Conservation (phyloP, 768 basidiomycete species). For the Tephrocybe sp. region DNA sequence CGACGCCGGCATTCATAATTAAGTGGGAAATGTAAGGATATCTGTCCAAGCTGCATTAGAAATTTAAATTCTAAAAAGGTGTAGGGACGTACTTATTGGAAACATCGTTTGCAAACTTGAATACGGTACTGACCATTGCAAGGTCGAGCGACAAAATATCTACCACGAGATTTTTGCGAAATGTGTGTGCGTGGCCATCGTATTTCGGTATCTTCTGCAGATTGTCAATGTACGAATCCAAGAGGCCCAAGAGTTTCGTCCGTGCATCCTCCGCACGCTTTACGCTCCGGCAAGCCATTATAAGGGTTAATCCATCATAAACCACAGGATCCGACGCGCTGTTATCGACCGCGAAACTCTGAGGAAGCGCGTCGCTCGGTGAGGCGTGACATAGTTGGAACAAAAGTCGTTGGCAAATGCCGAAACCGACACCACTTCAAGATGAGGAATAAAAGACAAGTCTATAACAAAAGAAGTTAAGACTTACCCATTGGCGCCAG, state of each 20-base stretch:
- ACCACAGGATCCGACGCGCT: not conserved
- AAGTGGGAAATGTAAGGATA: slow-evolving; percentile 81
- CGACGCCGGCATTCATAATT: slow-evolving; percentile 77
- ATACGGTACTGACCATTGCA: slow-evolving; percentile 53
- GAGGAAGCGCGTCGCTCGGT: slow-evolving; percentile 51
- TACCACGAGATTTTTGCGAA: slow-evolving; percentile 58
- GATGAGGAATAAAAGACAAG: not conserved
- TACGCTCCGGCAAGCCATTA: slow-evolving; percentile 76
- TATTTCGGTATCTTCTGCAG: slow-evolving; percentile 34
- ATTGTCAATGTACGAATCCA: slow-evolving; percentile 52
- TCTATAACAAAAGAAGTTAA: not conserved
- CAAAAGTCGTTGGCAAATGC: slow-evolving; percentile 77
- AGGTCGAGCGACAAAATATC: slow-evolving; percentile 67
- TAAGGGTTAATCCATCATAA: slow-evolving; percentile 62
- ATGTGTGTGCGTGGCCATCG: slow-evolving; percentile 52
- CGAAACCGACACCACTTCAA: slow-evolving; percentile 77
- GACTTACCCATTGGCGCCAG: slow-evolving; percentile 66
- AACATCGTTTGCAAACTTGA: slow-evolving; percentile 58
- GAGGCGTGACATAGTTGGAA: slow-evolving; percentile 53
- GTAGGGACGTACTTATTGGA: slow-evolving; percentile 42
- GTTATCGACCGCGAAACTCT: slow-evolving; percentile 27
- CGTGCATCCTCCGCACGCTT: slow-evolving; percentile 63
- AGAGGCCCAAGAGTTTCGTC: slow-evolving; percentile 43
- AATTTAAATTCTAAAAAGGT: not conserved
- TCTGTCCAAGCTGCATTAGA: slow-evolving; percentile 32